phyloP scores from a whole-genome alignment of 1,284 basidiomycete genomes.

The Vanrija sp. region DNA sequence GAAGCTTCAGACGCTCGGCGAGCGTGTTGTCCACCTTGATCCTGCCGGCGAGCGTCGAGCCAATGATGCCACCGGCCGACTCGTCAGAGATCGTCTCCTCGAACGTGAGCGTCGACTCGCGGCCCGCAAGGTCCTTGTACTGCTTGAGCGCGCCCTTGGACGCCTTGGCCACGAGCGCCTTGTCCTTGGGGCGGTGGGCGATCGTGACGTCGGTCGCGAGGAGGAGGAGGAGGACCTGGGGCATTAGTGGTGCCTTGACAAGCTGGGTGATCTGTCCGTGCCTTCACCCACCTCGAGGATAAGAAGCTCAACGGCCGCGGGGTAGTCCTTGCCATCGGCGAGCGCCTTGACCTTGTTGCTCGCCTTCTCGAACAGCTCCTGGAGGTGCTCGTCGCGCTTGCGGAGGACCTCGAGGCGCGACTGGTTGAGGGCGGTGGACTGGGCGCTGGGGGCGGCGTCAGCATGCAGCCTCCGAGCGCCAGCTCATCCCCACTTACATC shows the following conservation, averaged over 20 bases:
- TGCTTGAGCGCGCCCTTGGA: conserved; percentile 29
- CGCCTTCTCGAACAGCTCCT: conserved; percentile 78
- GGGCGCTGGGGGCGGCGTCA: conserved; percentile 59
- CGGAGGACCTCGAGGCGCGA: conserved; percentile 88
- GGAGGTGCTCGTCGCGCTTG: conserved; percentile 85
- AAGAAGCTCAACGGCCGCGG: conserved; percentile 70
- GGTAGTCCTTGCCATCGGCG: conserved; percentile 67
- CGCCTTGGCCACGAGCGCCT: conserved; percentile 36
- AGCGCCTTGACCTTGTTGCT: conserved; percentile 63
- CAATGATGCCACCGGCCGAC: conserved; percentile 76
- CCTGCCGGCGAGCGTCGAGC: conserved; percentile 65
- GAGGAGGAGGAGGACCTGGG: conserved; percentile 57
- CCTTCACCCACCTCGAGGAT: conserved; percentile 65
- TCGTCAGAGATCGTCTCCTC: conserved; percentile 68
- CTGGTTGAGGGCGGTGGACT: conserved; percentile 94
- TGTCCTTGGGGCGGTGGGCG: conserved; percentile 42
- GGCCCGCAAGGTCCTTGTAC: conserved; percentile 60
- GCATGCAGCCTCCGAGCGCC: neutral
- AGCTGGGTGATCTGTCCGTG: conserved; percentile 45
- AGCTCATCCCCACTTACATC: conserved; percentile 61
- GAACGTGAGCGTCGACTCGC: conserved; percentile 61
- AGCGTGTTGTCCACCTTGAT: conserved; percentile 90
- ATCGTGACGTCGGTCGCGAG: conserved; percentile 62
- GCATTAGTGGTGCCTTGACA: neutral
- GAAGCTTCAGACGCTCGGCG: conserved; percentile 75